Conservation (phyloP, 768 basidiomycete species). For the Nidularia sp. region DNA sequence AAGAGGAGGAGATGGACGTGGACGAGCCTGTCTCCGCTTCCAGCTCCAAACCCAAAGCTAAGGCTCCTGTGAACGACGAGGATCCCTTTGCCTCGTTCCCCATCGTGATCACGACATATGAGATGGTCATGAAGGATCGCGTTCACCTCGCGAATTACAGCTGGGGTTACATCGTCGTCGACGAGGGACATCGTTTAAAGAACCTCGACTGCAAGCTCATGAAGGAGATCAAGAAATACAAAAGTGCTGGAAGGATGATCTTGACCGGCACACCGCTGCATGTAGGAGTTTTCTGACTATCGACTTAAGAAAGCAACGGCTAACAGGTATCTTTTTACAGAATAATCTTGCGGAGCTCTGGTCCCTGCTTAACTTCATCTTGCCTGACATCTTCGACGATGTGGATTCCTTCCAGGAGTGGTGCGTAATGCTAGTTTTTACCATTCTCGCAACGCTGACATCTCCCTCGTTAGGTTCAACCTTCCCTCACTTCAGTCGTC, state of each 20-base stretch:
- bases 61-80: neutral
- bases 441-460: neutral
- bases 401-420: constrained; percentile 88
- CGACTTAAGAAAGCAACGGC: neutral
- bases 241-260: constrained; percentile 83
- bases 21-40: constrained; percentile 2
- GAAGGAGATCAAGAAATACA: constrained; percentile 84
- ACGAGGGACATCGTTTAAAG: constrained; percentile 94
- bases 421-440: constrained; percentile 30
- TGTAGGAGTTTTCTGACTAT: constrained; percentile 38
- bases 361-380: constrained; percentile 92
- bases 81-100: constrained; percentile 45
- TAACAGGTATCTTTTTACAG: constrained; percentile 37
- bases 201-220: constrained; percentile 91
- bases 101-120: constrained; percentile 87
- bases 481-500: constrained; percentile 58
- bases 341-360: constrained; percentile 95
- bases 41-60: too few species aligned
- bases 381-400: constrained; percentile 91
- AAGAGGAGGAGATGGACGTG: constrained; percentile 10
- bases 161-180: constrained; percentile 94
- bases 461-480: constrained; percentile 51
- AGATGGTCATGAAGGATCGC: constrained; percentile 86
- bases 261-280: constrained; percentile 96
- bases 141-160: constrained; percentile 54